phyloP scores from a whole-genome alignment of 129 eudicot genomes.

The Escallonia rubra region DNA sequence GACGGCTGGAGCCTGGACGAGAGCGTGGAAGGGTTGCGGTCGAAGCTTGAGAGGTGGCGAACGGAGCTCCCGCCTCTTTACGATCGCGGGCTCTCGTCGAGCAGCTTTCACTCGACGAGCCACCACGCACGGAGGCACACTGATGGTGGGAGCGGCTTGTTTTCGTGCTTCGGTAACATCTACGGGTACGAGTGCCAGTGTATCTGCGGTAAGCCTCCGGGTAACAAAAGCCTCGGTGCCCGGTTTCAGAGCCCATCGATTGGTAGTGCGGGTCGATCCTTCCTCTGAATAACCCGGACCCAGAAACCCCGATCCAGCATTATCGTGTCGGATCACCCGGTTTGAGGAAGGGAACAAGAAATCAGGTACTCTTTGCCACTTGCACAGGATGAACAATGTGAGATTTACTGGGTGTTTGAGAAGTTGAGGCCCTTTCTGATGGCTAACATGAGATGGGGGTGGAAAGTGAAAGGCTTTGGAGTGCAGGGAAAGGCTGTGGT shows the following conservation, averaged over 20 bases:
- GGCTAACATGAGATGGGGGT: too few species aligned
- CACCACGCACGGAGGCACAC: constrained; percentile 22
- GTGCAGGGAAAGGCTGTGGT: too few species aligned
- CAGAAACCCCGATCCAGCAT: too few species aligned
- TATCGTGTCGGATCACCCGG: too few species aligned
- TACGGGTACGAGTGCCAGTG: constrained; percentile 60
- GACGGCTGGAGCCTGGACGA: constrained; percentile 68
- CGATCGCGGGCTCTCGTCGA: constrained; percentile 27
- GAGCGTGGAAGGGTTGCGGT: constrained; percentile 56
- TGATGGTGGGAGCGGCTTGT: constrained; percentile 28
- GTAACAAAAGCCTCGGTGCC: not conserved
- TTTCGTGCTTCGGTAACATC: constrained; percentile 55
- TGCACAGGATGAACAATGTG: too few species aligned
- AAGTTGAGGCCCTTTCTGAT: too few species aligned
- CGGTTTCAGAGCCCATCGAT: constrained; percentile 15
- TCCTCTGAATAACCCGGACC: not conserved
- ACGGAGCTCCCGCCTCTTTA: constrained; percentile 42
- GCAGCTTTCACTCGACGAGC: constrained; percentile 23
- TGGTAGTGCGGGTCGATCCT: constrained; percentile 17
- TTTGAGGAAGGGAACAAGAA: too few species aligned
- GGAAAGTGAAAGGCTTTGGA: too few species aligned
- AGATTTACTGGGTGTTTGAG: too few species aligned
- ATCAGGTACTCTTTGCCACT: too few species aligned
- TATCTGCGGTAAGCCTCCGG: constrained; percentile 40
- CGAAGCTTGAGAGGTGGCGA: constrained; percentile 74